Base-by-base conservation (phyloP, 768 basidiomycete genomes). In the Termitomyces titanicus region DNA sequence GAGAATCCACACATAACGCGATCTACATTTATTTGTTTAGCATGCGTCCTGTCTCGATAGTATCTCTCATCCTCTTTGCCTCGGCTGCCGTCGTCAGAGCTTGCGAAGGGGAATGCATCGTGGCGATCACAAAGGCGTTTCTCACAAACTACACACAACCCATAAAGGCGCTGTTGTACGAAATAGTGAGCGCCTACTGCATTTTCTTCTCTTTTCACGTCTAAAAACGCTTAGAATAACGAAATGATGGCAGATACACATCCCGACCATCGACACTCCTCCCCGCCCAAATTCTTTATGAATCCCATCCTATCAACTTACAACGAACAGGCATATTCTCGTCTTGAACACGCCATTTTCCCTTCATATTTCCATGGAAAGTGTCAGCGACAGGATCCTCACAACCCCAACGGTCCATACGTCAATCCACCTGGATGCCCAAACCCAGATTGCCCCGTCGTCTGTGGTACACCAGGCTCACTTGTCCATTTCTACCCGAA, bases 401-500 rank as follows among this genome's bases (percentile, higher is more conserved):
- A 48, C 8, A 53, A 61, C 17, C 56, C 58, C 11, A 46, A 53
- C 20, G 61, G 52, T n/a, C 61, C 58, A 1, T 24, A 12, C 39
- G 69, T 75, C 53, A 79, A 86, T 38, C 89, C 88, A 15, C 50
- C 70, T 2, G 89, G 89, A 22, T 91, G 89, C 61, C 89, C 89
- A 9, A 88, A 90, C 60, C 87, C 88, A 34, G 82, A 90, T 63
- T 92, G 89, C 65, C 81, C 86, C 20, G 79, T 89, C 53, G 80
- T 89, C 31, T 91, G 89, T 59, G 88, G 89, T 63, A 91, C 89
- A 5, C 87, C 89, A n/a, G 88, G 89, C 10, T 90, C 88, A 3
- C 69, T 92, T 60, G 79, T 86, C 10, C 87, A 89, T 69, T 87
- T 82, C 70, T 90, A 77, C 68, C 47, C 71, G 8, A 73, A 61